Evolutionary conservation across 2,329 filamentous ascomycete genomes (phyloP).

Genomic region (Aspergillus brunneoviolaceus): DNA sequence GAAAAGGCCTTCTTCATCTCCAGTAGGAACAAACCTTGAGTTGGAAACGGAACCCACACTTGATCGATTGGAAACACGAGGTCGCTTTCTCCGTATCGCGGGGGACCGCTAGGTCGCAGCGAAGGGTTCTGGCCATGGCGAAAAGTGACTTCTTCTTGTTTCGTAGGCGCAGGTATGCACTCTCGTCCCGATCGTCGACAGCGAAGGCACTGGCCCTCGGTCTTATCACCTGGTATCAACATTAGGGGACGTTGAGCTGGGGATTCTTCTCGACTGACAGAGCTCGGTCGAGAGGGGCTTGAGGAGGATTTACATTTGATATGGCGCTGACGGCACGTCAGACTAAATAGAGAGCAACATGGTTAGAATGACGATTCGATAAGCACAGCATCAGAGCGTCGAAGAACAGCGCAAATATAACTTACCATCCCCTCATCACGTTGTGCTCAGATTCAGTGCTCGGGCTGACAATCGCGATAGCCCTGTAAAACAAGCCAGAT

Average conservation of each 20-base stretch:
- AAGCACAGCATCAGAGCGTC: background rate
- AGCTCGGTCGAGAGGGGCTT: background rate
- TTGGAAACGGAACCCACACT: constrained; percentile 31
- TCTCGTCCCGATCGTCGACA: constrained; percentile 38
- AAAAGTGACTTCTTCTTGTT: constrained; percentile 37
- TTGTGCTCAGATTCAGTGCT: constrained; percentile 22
- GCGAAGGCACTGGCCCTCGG: constrained; percentile 34
- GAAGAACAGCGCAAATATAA: constrained; percentile 8
- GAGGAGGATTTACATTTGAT: constrained; percentile 33
- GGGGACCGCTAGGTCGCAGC: constrained; percentile 33
- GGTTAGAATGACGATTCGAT: constrained; percentile 12
- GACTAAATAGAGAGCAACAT: constrained; percentile 19
- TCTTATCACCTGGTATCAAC: constrained; percentile 33
- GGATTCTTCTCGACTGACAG: background rate
- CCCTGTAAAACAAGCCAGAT: constrained; percentile 24
- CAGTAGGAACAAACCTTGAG: constrained; percentile 26
- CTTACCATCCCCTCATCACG: constrained; percentile 43
- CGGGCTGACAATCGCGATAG: constrained; percentile 16
- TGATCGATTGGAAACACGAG: constrained; percentile 35
- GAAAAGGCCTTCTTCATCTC: background rate
- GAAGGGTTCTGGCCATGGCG: constrained; percentile 40
- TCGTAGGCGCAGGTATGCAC: constrained; percentile 35
- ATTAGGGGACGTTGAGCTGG: constrained; percentile 4
- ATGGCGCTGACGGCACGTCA: constrained; percentile 41
- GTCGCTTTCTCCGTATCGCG: constrained; percentile 37